Evolutionary conservation across 352 stramenopile genomes (phyloP).

Genomic region (Globisporangium perplexum): DNA sequence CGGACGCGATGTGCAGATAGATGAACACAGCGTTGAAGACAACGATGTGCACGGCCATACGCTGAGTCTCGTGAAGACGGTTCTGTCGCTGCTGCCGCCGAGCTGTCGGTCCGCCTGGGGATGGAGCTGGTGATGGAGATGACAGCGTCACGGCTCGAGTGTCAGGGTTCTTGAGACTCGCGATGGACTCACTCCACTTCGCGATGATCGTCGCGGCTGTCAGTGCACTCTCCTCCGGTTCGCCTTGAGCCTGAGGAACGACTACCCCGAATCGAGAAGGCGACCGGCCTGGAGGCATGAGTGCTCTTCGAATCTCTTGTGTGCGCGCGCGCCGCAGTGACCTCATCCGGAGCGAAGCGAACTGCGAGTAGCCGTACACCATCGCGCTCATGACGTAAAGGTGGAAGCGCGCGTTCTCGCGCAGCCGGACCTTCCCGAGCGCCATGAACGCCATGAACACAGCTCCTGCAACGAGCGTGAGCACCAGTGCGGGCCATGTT

Average conservation of each 20-base stretch:
- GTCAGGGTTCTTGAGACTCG: background rate
- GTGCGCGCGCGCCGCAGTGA: background rate
- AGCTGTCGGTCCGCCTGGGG: constrained; percentile 4
- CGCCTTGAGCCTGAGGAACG: background rate
- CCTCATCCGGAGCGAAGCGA: constrained; percentile 1
- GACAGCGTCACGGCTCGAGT: background rate
- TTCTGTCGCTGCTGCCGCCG: background rate
- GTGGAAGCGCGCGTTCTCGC: constrained; percentile 6
- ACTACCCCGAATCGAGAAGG: background rate
- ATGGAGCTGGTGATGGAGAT: background rate
- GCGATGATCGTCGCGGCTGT: background rate
- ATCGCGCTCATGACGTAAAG: constrained; percentile 7
- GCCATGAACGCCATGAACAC: constrained; percentile 4
- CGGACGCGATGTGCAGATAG: constrained; percentile 19
- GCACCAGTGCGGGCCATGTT: constrained; percentile 4
- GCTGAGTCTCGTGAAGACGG: background rate
- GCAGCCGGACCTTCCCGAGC: background rate
- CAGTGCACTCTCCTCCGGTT: background rate
- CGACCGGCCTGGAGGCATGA: background rate
- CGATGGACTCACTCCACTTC: background rate
- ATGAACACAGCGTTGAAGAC: constrained; percentile 15
- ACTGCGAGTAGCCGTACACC: constrained; percentile 5
- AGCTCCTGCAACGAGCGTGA: background rate
- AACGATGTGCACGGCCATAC: constrained; percentile 7
- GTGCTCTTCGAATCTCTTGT: background rate